Percentiles rank a stretch among this genome's conserved stretches.
Evolutionary conservation across 1,284 basidiomycete genomes (phyloP).

Genomic region (Boletus mariae): DNA sequence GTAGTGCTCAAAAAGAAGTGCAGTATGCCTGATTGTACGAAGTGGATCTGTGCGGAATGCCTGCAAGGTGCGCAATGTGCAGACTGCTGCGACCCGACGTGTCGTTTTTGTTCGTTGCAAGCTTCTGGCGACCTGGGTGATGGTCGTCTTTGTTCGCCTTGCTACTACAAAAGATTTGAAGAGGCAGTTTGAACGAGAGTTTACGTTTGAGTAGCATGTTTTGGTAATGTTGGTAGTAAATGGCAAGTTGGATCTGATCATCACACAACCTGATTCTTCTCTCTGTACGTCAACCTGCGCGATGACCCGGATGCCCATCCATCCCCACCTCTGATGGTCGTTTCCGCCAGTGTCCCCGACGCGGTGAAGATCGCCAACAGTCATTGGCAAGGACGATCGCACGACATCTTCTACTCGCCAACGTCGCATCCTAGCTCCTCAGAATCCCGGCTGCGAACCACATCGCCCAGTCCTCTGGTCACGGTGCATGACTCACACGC

Average conservation of each 20-base stretch:
- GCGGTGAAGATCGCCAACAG: background rate
- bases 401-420: background rate
- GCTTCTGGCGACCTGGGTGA: background rate
- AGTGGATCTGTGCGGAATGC: constrained; percentile 15
- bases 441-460: background rate
- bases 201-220: background rate
- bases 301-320: background rate
- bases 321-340: background rate
- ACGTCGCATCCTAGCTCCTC: background rate
- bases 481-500: constrained; percentile 8
- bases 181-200: constrained; percentile 15
- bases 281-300: background rate
- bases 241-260: background rate
- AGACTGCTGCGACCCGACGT: constrained; percentile 13
- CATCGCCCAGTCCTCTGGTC: background rate
- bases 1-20: constrained; percentile 12
- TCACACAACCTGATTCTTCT: background rate
- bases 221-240: background rate
- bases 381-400: background rate
- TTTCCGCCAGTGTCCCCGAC: background rate
- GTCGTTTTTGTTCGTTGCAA: background rate
- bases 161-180: too few relatives aligned
- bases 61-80: constrained; percentile 8
- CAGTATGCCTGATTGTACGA: constrained; percentile 7
- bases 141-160: background rate